A percentile compares a stretch with the other conserved stretches of the same genome.
Conservation (phyloP, 2,329 filamentous ascomycete genomes). For the Fusarium concolor region DNA sequence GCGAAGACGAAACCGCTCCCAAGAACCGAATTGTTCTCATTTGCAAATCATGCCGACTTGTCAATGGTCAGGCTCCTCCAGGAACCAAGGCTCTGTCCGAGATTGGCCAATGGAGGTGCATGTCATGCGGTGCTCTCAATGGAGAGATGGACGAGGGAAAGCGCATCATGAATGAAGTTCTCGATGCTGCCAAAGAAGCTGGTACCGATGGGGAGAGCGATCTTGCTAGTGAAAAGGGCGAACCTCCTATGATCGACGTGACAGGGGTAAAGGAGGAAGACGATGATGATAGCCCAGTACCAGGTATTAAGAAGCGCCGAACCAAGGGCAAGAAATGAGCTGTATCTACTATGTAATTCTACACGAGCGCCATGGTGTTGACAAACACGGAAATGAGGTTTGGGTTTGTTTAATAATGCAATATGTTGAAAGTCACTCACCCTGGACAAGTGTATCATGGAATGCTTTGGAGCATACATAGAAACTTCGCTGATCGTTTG, state of each 20-base stretch:
- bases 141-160: constrained; percentile 82
- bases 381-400: constrained; percentile 16
- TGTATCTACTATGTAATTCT: constrained; percentile 25
- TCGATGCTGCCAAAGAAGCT: constrained; percentile 49
- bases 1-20: constrained; percentile 92
- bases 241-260: constrained; percentile 25
- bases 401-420: constrained; percentile 6
- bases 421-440: background rate
- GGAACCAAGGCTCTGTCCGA: constrained; percentile 82
- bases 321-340: constrained; percentile 44
- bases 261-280: constrained; percentile 26
- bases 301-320: constrained; percentile 44
- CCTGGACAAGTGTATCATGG: background rate
- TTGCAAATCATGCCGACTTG: constrained; percentile 82
- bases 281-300: constrained; percentile 40
- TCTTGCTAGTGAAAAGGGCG: constrained; percentile 1
- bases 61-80: constrained; percentile 95
- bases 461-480: too few relatives aligned
- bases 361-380: constrained; percentile 7
- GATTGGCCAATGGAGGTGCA: constrained; percentile 88
- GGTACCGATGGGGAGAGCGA: constrained; percentile 28
- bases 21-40: constrained; percentile 93
- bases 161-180: constrained; percentile 76
- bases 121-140: constrained; percentile 84
- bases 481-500: too few relatives aligned